Conservation (phyloP, 1,284 basidiomycete species). For the Leccinum subfulvum region DNA sequence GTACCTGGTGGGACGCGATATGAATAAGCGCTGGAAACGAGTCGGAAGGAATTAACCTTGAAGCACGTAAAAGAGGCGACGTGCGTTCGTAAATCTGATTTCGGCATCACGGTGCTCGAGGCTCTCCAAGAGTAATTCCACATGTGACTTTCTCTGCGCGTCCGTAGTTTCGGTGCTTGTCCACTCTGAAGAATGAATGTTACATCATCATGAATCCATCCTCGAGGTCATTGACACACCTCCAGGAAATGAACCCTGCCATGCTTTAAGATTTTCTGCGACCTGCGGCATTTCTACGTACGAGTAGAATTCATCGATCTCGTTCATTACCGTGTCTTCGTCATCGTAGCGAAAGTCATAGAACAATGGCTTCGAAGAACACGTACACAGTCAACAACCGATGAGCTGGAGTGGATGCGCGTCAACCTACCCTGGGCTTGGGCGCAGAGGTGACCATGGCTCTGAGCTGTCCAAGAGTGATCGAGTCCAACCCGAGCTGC, state of each 20-base stretch:
- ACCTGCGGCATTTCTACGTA: conserved; percentile 95
- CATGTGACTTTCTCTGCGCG: conserved; percentile 65
- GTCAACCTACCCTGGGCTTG: conserved; percentile 66
- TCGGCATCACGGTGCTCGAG: conserved; percentile 85
- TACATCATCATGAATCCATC: conserved; percentile 1
- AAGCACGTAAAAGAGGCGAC: conserved; percentile 83
- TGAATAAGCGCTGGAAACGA: conserved; percentile 19
- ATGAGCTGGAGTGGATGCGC: conserved; percentile 11
- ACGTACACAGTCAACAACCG: conserved; percentile 17
- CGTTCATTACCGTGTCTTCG: conserved; percentile 91
- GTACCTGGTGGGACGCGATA: conserved; percentile 57
- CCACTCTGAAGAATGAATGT: conserved; percentile 61
- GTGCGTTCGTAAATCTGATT: conserved; percentile 82
- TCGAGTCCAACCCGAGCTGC: conserved; percentile 56
- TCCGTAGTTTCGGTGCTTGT: conserved; percentile 55
- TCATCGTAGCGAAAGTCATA: conserved; percentile 94
- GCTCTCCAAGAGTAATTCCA: conserved; percentile 80
- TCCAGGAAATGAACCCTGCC: conserved; percentile 79
- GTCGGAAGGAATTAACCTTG: conserved; percentile 60
- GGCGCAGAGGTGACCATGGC: conserved; percentile 67
- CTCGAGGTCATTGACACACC: conserved; percentile 44
- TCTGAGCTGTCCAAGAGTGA: conserved; percentile 80
- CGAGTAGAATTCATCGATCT: conserved; percentile 98
- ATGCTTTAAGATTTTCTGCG: conserved; percentile 83
- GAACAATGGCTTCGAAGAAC: conserved; percentile 63